phyloP scores from a whole-genome alignment of 305 asterid genomes.

The Withania somnifera region DNA sequence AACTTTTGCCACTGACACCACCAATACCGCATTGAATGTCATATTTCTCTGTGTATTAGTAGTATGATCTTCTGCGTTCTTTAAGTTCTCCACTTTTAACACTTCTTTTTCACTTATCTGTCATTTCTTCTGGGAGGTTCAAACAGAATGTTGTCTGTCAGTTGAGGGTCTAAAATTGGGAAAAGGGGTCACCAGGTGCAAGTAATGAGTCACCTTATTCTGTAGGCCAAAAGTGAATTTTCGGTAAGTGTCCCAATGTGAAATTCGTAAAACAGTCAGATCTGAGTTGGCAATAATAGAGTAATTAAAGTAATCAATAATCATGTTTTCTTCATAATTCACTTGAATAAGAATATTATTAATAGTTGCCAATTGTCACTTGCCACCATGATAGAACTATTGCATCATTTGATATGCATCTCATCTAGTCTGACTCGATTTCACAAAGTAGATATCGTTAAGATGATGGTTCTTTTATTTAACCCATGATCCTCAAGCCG shows the following conservation, averaged over 20 bases:
- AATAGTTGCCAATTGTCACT: background rate
- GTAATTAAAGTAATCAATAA: background rate
- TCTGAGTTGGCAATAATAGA: background rate
- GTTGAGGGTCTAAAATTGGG: background rate
- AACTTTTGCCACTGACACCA: conserved; percentile 25
- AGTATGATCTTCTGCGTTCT: background rate
- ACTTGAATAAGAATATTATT: background rate
- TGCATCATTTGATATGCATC: background rate
- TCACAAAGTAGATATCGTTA: background rate
- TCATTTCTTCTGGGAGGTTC: background rate
- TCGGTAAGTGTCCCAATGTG: background rate
- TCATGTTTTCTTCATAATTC: background rate
- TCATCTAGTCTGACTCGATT: background rate
- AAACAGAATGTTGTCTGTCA: background rate
- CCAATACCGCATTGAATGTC: conserved; percentile 30
- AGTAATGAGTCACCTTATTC: background rate
- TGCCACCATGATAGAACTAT: background rate
- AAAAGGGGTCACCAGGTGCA: background rate
- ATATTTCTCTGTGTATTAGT: background rate
- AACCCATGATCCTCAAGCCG: background rate
- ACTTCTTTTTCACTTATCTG: background rate
- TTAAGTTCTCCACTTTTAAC: background rate
- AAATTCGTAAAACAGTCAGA: background rate
- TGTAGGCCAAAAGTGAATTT: background rate
- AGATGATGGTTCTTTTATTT: background rate